phyloP scores from a whole-genome alignment of 441 rosid species.

The Gossypium schwendimanii region DNA sequence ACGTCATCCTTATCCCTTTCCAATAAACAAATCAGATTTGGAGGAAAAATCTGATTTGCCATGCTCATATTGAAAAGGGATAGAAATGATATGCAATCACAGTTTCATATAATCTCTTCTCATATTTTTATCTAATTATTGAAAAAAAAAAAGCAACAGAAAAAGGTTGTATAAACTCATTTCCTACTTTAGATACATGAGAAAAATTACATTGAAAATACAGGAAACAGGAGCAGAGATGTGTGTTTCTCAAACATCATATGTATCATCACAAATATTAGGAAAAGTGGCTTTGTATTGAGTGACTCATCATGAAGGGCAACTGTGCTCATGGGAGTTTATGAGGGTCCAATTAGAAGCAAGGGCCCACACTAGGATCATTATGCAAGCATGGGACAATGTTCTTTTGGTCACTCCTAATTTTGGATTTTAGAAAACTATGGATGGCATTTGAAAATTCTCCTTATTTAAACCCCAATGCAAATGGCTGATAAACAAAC shows the following conservation, averaged over 20 bases:
- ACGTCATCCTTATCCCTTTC: no score
- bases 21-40: no score
- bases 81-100: no score
- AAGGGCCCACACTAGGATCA: conserved; percentile 10
- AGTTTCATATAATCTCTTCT: no score
- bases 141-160: no score
- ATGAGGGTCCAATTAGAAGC: neutral
- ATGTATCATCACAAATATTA: neutral
- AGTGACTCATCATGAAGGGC: conserved; percentile 7
- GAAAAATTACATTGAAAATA: no score
- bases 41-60: no score
- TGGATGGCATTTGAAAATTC: neutral
- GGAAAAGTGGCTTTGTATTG: neutral
- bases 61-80: no score
- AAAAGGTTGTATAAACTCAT: no score
- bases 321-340: conserved; percentile 5
- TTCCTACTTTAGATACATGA: no score
- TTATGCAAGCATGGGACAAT: conserved; percentile 11
- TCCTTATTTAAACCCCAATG: conserved; percentile 24
- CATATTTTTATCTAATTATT: no score
- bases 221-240: no score
- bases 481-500: conserved; percentile 2
- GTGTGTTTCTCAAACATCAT: neutral
- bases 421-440: neutral
- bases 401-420: neutral